phyloP scores from a whole-genome alignment of 768 basidiomycete genomes.

The Termitomyces sp. region DNA sequence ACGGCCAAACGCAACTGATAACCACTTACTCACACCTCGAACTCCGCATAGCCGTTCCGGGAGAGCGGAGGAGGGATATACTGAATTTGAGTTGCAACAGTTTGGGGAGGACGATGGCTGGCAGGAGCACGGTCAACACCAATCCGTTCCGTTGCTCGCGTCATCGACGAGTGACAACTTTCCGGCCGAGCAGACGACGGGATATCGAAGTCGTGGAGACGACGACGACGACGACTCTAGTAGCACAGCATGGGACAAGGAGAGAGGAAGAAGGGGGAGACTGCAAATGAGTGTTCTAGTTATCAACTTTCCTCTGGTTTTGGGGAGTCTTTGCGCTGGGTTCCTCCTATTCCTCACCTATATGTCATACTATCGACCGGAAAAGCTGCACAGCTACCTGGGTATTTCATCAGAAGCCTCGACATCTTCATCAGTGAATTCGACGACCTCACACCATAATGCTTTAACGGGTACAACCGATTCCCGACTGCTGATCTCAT shows the following conservation, averaged over 20 bases:
- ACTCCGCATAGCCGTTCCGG: slow-evolving; percentile 63
- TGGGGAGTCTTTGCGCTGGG: slow-evolving; percentile 42
- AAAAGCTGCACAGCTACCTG: slow-evolving; percentile 40
- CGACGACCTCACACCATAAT: slow-evolving; percentile 10
- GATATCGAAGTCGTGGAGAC: slow-evolving; percentile 39
- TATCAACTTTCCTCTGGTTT: slow-evolving; percentile 37
- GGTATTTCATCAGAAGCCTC: slow-evolving; percentile 25
- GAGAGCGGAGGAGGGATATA: slow-evolving; percentile 50
- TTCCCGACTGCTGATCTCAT: slow-evolving; percentile 33
- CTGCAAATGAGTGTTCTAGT: slow-evolving; percentile 20
- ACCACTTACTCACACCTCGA: slow-evolving; percentile 47
- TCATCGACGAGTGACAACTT: slow-evolving; percentile 41
- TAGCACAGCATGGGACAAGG: neutral
- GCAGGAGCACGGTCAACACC: slow-evolving; percentile 34
- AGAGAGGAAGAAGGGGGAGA: slow-evolving; percentile 13
- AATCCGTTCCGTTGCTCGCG: slow-evolving; percentile 43
- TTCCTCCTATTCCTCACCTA: slow-evolving; percentile 45
- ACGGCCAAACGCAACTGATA: slow-evolving; percentile 26
- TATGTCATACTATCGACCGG: slow-evolving; percentile 48
- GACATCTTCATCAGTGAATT: slow-evolving; percentile 10
- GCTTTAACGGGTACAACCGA: slow-evolving; percentile 4
- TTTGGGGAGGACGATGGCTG: slow-evolving; percentile 32
- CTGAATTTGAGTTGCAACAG: slow-evolving; percentile 44
- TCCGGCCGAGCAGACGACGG: slow-evolving; percentile 22
- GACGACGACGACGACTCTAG: slow-evolving; percentile 34